Conservation (phyloP, 148 eudicot species). For the Arctostaphylos glauca region DNA sequence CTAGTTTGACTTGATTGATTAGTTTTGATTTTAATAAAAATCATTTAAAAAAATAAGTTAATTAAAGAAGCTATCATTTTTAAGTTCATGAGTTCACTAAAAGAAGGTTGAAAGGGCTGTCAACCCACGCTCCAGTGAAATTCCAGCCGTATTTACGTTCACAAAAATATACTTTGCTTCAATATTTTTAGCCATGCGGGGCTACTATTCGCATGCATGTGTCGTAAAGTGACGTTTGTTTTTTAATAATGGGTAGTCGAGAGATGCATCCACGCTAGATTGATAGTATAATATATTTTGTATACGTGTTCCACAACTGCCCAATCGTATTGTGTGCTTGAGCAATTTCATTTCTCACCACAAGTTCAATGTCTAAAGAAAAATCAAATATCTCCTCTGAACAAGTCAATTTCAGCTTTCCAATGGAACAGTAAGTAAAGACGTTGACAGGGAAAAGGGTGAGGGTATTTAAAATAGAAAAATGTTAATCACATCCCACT, state of each 20-base stretch:
- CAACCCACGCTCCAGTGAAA: not conserved
- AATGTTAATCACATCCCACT: too few relatives aligned
- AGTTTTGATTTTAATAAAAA: too few relatives aligned
- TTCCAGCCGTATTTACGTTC: not conserved
- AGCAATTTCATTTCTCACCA: not conserved
- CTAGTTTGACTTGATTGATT: too few relatives aligned
- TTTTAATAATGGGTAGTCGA: too few relatives aligned
- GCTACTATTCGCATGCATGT: too few relatives aligned
- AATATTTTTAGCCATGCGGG: not conserved
- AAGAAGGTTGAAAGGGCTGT: not conserved
- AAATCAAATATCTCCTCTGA: not conserved
- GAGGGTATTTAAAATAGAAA: not conserved
- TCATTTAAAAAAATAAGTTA: too few relatives aligned
- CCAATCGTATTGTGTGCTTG: not conserved
- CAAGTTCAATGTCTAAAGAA: not conserved
- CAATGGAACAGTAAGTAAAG: not conserved
- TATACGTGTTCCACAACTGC: not conserved
- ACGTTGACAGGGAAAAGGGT: not conserved
- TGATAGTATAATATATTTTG: too few relatives aligned
- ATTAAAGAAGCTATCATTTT: too few relatives aligned
- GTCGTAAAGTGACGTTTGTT: too few relatives aligned
- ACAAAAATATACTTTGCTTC: not conserved
- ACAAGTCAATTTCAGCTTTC: constrained; percentile 1
- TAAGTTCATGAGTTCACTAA: not conserved
- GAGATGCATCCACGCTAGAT: too few relatives aligned